A percentile compares a stretch with the other conserved stretches of the same genome.
These are phyloP conservation scores for Phylloporus sp. DNA, from an alignment of 768 basidiomycete genomes.

Conservation along the genomic window DNA sequence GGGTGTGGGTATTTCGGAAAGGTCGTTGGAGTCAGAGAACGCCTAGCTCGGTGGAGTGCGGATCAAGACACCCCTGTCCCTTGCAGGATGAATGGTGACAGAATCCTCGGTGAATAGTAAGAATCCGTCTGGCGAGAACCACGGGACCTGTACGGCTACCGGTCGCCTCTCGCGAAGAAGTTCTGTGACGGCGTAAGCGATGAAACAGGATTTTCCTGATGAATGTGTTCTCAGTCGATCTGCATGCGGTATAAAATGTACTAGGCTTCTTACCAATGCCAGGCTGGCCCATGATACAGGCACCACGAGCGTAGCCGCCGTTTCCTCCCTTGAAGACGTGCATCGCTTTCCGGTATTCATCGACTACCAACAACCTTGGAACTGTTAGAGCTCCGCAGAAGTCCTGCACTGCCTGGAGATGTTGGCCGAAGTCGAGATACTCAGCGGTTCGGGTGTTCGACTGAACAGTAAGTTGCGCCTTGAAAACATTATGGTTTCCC, in stretches of 20 bases:
- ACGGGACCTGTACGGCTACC: neutral
- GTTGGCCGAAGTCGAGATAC: neutral
- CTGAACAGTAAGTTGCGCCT: too few species aligned
- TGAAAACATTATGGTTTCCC: too few species aligned
- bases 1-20: too few species aligned
- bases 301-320: neutral
- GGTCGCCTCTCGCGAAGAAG: neutral
- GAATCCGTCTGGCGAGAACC: neutral
- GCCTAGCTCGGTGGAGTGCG: neutral
- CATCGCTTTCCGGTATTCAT: neutral
- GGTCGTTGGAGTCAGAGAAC: neutral
- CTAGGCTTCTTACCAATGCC: neutral
- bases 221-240: too few species aligned
- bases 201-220: slow-evolving; percentile 1
- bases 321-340: neutral
- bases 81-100: neutral
- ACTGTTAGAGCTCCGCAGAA: neutral
- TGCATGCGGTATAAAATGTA: neutral
- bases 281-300: neutral
- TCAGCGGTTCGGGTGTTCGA: neutral
- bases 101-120: too few species aligned
- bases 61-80: too few species aligned
- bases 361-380: neutral
- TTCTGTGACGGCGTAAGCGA: slow-evolving; percentile 1
- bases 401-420: neutral